Evolutionary conservation across 768 basidiomycete genomes (phyloP), one percentile per base, ranked within the genome.

Genomic region (Chlorophyllum brunneum): DNA sequence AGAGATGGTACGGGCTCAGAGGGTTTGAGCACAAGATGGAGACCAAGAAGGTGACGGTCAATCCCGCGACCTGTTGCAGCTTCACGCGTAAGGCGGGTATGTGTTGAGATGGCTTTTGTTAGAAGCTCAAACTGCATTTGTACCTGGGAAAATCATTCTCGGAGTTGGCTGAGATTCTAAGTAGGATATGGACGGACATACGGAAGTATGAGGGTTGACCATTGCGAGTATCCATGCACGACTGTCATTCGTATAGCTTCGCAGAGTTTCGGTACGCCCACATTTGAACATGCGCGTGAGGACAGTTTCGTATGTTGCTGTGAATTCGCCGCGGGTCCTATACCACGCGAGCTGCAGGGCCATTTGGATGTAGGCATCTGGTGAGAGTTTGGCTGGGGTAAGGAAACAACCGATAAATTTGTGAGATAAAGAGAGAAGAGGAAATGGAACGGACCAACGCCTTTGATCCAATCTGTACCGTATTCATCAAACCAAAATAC

Each of bases 221-320:
- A 93, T 92, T 2, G 81, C 77, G 16, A 87, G 77, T 4, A 93
- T 88, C 73, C 87, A 95, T 6, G 74, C 73, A 27, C 88, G 78
- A 54, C 86, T 87, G 56, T 93, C 88, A 16, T 68, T 70, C 45
- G 83, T 87, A 38, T 88, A 73, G 0, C 85, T 79, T 22, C 94
- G 81, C 47, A 98, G 83, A 0, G 91, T 93, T 63, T 98, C 95
- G 1, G 94, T 97, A 15, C 95, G 81, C 13, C 92, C 95, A 56
- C 85, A 82, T 54, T 85, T 73, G 71, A 95, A 95, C 66, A 88
- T 78, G 22, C 92, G 81, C 1, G 95, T 95, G 27, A 95, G 77
- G 0, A 86, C 90, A 0, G 94, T 97, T 68, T 98, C 95, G 65
- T 98, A 97, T 5, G 90, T 92, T 1, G 95, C 91, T 3, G 91